A percentile compares a stretch with the other conserved stretches of the same genome.
Evolutionary conservation across 805 yeast species (phyloP).

Genomic region (Teunomyces lycoperdinae): DNA sequence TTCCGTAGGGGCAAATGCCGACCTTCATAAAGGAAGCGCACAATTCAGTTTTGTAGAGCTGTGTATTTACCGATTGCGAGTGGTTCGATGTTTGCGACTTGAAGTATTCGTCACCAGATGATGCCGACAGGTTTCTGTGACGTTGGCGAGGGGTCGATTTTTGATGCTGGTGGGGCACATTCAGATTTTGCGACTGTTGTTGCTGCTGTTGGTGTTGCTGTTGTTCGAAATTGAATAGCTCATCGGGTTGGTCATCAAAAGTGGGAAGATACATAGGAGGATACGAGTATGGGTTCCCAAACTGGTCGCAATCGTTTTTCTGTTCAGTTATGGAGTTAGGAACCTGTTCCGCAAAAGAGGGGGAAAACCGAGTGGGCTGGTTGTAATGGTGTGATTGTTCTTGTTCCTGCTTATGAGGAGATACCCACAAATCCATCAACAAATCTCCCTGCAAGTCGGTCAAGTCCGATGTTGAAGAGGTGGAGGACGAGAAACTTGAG

Average conservation of each 20-base stretch:
- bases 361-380: neutral
- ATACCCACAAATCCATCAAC: slow-evolving; percentile 33
- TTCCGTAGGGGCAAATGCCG: slow-evolving; percentile 78
- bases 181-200: neutral
- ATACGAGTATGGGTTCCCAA: slow-evolving; percentile 14
- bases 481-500: slow-evolving; percentile 9
- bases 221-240: slow-evolving; percentile 19
- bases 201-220: slow-evolving; percentile 11
- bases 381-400: slow-evolving; percentile 14
- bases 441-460: slow-evolving; percentile 22
- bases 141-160: slow-evolving; percentile 2
- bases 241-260: slow-evolving; percentile 13
- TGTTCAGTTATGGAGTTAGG: neutral
- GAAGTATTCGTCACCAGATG: slow-evolving; percentile 1
- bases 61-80: slow-evolving; percentile 45
- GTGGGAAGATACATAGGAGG: neutral
- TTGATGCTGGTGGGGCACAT: slow-evolving; percentile 8
- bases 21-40: slow-evolving; percentile 74
- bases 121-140: neutral
- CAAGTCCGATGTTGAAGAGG: slow-evolving; percentile 8
- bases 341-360: neutral
- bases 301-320: slow-evolving; percentile 13
- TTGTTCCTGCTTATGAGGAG: neutral
- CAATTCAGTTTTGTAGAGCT: slow-evolving; percentile 84
- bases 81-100: neutral